A percentile compares a stretch with the other conserved stretches of the same genome.
Conservation (phyloP, 257 asterid species). For the Knoxia roxburghii region DNA sequence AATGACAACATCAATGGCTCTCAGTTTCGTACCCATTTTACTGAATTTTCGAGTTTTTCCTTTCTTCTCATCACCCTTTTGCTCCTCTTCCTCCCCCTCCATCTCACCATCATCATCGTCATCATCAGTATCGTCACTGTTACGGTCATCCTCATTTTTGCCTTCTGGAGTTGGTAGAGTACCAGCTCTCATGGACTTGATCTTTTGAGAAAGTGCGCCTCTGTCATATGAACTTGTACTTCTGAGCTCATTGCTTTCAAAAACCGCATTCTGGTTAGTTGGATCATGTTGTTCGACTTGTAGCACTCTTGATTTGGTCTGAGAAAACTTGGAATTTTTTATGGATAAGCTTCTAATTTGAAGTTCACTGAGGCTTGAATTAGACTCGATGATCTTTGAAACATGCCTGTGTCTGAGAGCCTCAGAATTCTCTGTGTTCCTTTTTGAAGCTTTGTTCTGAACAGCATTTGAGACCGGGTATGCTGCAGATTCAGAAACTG, state of each 20-base stretch:
- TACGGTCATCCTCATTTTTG: background rate
- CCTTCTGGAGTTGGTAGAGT: background rate
- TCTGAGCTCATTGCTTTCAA: background rate
- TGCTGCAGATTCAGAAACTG: slow-evolving; percentile 10
- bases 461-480: background rate
- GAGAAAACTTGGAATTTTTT: slow-evolving; percentile 1
- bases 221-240: background rate
- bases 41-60: background rate
- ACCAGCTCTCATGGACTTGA: slow-evolving; percentile 10
- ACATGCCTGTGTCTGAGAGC: slow-evolving; percentile 13
- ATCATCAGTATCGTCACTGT: background rate
- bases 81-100: background rate
- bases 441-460: background rate
- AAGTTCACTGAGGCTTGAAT: slow-evolving; percentile 4
- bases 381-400: background rate
- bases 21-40: slow-evolving; percentile 16
- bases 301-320: slow-evolving; percentile 19
- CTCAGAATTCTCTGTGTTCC: background rate
- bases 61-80: background rate
- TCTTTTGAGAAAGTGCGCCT: slow-evolving; percentile 1
- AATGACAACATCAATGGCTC: slow-evolving; percentile 7
- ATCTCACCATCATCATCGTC: background rate
- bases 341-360: background rate
- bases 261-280: background rate
- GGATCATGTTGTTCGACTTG: slow-evolving; percentile 14